phyloP scores from a whole-genome alignment of 192 early-diverging fungal species.

The Linnemannia schmuckeri region DNA sequence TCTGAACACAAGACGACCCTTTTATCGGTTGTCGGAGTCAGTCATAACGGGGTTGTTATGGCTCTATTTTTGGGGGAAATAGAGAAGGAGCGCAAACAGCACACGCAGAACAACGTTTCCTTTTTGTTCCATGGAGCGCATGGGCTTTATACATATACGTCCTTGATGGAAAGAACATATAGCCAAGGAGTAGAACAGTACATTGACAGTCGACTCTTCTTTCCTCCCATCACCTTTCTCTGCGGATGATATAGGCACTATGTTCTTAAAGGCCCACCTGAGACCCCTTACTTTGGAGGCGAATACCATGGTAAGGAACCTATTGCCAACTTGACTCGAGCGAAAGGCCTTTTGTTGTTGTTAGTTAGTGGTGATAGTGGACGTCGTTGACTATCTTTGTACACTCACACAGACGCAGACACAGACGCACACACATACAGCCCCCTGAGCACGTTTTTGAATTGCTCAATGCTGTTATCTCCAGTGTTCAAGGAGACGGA shows the following conservation, averaged over 20 bases:
- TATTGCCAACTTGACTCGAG: not conserved
- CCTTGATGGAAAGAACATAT: not conserved
- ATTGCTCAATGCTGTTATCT: constrained; percentile 4
- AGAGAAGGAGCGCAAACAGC: not conserved
- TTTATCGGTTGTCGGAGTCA: not conserved
- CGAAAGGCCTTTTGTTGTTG: not conserved
- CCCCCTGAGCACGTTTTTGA: constrained; percentile 3
- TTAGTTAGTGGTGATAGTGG: too few species aligned
- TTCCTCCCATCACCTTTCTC: not conserved
- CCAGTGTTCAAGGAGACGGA: not conserved
- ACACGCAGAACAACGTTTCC: not conserved
- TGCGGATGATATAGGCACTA: constrained; percentile 81
- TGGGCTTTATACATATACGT: not conserved
- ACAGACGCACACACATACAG: not conserved
- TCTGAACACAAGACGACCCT: not conserved
- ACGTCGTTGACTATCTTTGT: not conserved
- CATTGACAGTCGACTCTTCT: not conserved
- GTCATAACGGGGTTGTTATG: not conserved
- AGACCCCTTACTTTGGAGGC: constrained; percentile 92
- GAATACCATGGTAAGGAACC: constrained; percentile 88
- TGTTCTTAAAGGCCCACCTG: constrained; percentile 95
- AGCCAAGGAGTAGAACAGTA: not conserved
- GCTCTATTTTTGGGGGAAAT: not conserved
- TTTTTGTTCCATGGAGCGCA: constrained; percentile 3
- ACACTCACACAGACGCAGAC: not conserved